Base-by-base conservation (phyloP, 257 asterid species). In the Solanum piurae region DNA sequence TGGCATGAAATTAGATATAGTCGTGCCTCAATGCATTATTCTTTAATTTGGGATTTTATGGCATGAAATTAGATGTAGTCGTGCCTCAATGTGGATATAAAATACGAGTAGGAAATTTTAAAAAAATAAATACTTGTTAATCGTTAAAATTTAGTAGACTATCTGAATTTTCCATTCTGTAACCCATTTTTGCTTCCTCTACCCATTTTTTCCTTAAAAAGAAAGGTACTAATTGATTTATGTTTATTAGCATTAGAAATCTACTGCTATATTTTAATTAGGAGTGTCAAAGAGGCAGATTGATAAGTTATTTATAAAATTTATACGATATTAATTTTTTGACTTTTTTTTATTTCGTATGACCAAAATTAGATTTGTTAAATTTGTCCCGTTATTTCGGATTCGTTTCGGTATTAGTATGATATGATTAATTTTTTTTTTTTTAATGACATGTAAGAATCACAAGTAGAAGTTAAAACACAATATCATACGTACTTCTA, bases 61-160 rank as follows among this genome's bases (percentile, higher is more conserved):
- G 21, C n/a, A 52, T 52, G n/a, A 52, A 52, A 52, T 52, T 46
- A 2, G 20, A 12, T 0, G 55, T 12, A 46, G 20, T 46, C 13
- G 13, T 60, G 68, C 6, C 12, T 0, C 66, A 21, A 58, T 60
- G 3, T 8, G 0, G 68, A 60, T 60, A 21, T 60, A 0, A 3
- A 58, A 60, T 5, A 8, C 1, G 4, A 21, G 12, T 1, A 55
- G 68, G 2, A 58, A 49, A 0, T 44, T 4, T 44, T 44, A 49
- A 49, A 4, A 49, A 49, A 49, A 49, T 1, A 1, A 5, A 0
- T 52, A 52, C 4, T 58, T 58, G 25, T 1, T 58, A 7, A 20
- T 20, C 27, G 8, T 6, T 1, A 0, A 58, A 21, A 8, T 8
- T 58, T 58, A 21, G 5, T 58, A 21, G 5, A 55, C 11, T 55